These are phyloP conservation scores for Aspergillus wentii DNA, from an alignment of 495 filamentous ascomycete genomes.

Conservation along the genomic window DNA sequence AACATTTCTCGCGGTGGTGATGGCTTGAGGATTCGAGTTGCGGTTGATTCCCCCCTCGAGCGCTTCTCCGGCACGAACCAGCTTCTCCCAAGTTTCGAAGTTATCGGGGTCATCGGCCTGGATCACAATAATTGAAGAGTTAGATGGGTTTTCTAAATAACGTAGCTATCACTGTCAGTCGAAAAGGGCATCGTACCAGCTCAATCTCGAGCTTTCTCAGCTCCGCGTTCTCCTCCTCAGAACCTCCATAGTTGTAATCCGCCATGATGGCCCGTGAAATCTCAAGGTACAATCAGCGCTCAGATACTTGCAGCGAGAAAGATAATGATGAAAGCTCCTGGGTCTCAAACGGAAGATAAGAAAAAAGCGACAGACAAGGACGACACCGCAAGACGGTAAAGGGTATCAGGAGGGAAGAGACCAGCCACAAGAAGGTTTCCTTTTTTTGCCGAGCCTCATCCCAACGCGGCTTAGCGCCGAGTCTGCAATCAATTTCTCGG, in stretches of 20 bases:
- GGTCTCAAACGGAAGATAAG: neutral
- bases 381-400: neutral
- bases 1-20: slow-evolving; percentile 73
- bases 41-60: slow-evolving; percentile 93
- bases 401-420: neutral
- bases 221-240: slow-evolving; percentile 83
- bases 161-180: too few relatives aligned
- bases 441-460: slow-evolving; percentile 9
- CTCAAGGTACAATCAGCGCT: too few relatives aligned
- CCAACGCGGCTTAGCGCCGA: slow-evolving; percentile 17
- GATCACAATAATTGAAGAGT: too few relatives aligned
- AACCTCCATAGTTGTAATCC: slow-evolving; percentile 66
- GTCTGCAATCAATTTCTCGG: slow-evolving; percentile 10
- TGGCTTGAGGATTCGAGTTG: slow-evolving; percentile 92
- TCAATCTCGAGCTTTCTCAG: slow-evolving; percentile 72
- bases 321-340: too few relatives aligned
- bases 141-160: too few relatives aligned
- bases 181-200: slow-evolving; percentile 50
- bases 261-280: slow-evolving; percentile 33
- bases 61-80: slow-evolving; percentile 73
- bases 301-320: too few relatives aligned
- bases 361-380: neutral
- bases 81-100: slow-evolving; percentile 93
- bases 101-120: slow-evolving; percentile 76
- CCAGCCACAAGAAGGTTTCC: slow-evolving; percentile 8